Evolutionary conservation across 2,329 filamentous ascomycete genomes (phyloP).

Genomic region (Penicillium griseofulvum): DNA sequence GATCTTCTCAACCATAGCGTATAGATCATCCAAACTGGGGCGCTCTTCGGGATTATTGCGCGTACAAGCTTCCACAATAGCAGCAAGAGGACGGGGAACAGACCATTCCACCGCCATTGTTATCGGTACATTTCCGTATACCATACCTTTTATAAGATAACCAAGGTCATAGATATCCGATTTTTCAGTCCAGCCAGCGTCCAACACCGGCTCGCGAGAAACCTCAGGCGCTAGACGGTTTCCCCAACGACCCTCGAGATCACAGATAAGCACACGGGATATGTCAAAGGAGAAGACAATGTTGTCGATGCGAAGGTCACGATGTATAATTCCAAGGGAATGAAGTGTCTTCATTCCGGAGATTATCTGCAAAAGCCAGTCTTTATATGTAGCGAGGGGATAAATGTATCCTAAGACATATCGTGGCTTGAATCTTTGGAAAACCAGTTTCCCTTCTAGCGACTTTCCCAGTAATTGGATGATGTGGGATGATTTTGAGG

Average conservation of each 20-base stretch:
- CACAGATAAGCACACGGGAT: not conserved
- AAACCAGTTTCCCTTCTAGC: not conserved
- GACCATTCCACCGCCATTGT: too few relatives aligned
- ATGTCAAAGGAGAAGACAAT: not conserved
- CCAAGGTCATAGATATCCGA: slow-evolving; percentile 2
- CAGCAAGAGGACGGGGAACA: too few relatives aligned
- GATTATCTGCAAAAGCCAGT: not conserved
- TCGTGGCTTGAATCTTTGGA: not conserved
- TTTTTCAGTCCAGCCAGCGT: not conserved
- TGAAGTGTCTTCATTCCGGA: not conserved
- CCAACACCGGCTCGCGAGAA: not conserved
- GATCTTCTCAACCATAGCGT: too few relatives aligned
- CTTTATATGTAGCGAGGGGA: not conserved
- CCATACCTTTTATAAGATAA: too few relatives aligned
- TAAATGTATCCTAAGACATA: not conserved
- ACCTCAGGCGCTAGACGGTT: not conserved
- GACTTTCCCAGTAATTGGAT: not conserved
- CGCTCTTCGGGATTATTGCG: too few relatives aligned
- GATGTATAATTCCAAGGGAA: not conserved
- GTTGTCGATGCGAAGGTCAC: not conserved
- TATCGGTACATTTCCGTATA: too few relatives aligned
- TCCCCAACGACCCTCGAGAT: slow-evolving; percentile 1
- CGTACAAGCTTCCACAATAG: too few relatives aligned
- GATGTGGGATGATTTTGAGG: not conserved
- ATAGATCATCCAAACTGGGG: too few relatives aligned